These are phyloP conservation scores for Fusarium drepaniforme DNA, from an alignment of 2,329 filamentous ascomycete genomes.

Conservation along the genomic window DNA sequence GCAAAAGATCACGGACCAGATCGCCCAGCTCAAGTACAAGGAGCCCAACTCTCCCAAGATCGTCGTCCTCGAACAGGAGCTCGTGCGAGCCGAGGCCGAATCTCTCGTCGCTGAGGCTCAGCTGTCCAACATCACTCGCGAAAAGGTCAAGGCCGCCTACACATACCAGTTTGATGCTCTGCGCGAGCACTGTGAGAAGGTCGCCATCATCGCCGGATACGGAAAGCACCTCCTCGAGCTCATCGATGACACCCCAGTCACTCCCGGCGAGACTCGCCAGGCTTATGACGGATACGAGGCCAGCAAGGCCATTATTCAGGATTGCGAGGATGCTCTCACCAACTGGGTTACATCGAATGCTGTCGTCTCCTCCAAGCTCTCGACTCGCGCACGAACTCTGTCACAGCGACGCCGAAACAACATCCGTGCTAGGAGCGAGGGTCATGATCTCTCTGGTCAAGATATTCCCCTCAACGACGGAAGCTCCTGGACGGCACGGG, in stretches of 20 bases:
- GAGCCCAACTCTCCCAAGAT: constrained; percentile 98
- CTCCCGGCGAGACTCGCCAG: constrained; percentile 93
- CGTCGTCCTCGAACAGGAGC: constrained; percentile 97
- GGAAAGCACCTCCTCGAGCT: constrained; percentile 98
- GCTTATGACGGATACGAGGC: constrained; percentile 99
- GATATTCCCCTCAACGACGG: constrained; percentile 82
- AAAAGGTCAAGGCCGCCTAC: constrained; percentile 99
- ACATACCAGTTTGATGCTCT: constrained; percentile 98
- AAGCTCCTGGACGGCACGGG: constrained; percentile 87
- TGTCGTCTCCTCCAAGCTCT: constrained; percentile 87
- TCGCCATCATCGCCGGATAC: constrained; percentile 96
- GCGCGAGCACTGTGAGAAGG: constrained; percentile 97
- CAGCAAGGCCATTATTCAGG: constrained; percentile 98
- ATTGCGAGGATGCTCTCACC: constrained; percentile 96
- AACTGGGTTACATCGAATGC: constrained; percentile 97
- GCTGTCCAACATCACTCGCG: constrained; percentile 98
- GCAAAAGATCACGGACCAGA: constrained; percentile 99
- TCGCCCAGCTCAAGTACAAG: constrained; percentile 99
- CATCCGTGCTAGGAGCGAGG: constrained; percentile 76
- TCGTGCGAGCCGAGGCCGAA: constrained; percentile 97
- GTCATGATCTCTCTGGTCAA: constrained; percentile 85
- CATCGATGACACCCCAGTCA: constrained; percentile 96
- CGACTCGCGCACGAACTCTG: constrained; percentile 86
- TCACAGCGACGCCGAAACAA: constrained; percentile 86
- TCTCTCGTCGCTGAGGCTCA: constrained; percentile 99